Evolutionary conservation across 2,329 filamentous ascomycete species (phyloP), one percentile per base, ranked within the genome.

Genomic region (Claviceps purpurea): DNA sequence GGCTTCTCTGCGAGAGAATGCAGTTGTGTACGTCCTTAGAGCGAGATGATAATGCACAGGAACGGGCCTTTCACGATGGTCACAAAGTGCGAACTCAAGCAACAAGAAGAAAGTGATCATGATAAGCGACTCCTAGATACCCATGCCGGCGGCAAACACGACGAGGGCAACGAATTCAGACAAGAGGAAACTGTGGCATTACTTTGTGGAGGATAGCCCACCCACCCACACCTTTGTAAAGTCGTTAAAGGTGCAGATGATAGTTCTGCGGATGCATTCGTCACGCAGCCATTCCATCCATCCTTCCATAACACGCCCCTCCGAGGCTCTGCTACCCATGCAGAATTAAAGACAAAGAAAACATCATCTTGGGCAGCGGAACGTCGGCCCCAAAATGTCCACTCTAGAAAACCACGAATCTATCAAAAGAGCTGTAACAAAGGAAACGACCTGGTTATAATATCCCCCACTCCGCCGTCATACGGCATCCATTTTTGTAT

Each of bases 391-490:
- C 47, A 24, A 42, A 52, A 52, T 50, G 53, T 44, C 53, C 34
- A 47, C 65, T 68, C 64, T 68, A 67, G 62, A 67, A 60, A 67
- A 55, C 64, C 59, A 65, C 65, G 62, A 57, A 67, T 69, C 66
- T 69, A 69, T 69, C 66, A 65, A 64, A 62, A 67, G 64, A 50
- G 38, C 49, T 47, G 48, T 62, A 64, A 62, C 64, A 62, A 62
- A 66, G 53, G 62, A 59, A 57, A 60, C 55, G 55, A 64, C 57
- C 59, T 62, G 60, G 56, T 59, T 58, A 57, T 60, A 59, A 62
- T 56, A 59, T 58, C 58, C 59, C 22, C 45, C 49, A 26, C 24
- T 18, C 45, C 30, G n/a, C 4, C 30, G 11, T 22, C 5, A 11
- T 16, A 5, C 45, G 30, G 30, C 10, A 34, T 11, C 30, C 10